These are phyloP conservation scores for Emmonsia crescens DNA, from an alignment of 2,329 filamentous ascomycete species.

Conservation along the genomic window DNA sequence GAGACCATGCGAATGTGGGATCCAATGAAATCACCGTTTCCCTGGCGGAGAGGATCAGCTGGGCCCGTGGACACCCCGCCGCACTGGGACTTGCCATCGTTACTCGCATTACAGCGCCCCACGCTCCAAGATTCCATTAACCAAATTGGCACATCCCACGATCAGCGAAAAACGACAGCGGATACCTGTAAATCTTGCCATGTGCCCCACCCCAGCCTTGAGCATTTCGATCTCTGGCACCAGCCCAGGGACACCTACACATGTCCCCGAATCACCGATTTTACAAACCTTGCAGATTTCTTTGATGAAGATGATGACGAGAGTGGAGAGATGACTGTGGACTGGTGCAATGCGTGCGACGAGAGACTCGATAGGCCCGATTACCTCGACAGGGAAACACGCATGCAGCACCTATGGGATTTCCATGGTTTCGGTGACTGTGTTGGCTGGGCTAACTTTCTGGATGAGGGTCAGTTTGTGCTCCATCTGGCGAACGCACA, in stretches of 20 bases:
- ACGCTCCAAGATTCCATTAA: slow-evolving; percentile 1
- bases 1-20: slow-evolving; percentile 3
- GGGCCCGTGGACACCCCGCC: background rate
- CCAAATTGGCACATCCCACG: background rate
- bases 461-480: background rate
- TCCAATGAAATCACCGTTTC: slow-evolving; percentile 2
- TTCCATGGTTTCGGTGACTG: background rate
- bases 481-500: background rate
- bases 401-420: background rate
- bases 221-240: slow-evolving; percentile 1
- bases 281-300: background rate
- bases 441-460: background rate
- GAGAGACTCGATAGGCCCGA: background rate
- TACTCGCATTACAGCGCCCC: background rate
- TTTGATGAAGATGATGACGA: background rate
- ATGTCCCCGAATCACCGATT: background rate
- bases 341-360: background rate
- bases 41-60: background rate
- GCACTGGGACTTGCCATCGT: background rate
- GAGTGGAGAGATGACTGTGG: background rate
- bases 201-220: background rate
- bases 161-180: background rate
- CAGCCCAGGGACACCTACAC: background rate
- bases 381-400: background rate
- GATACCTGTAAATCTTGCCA: background rate